A percentile compares a stretch with the other conserved stretches of the same genome.
phyloP scores from a whole-genome alignment of 2,329 filamentous ascomycete genomes.

The Xylogone sp. region DNA sequence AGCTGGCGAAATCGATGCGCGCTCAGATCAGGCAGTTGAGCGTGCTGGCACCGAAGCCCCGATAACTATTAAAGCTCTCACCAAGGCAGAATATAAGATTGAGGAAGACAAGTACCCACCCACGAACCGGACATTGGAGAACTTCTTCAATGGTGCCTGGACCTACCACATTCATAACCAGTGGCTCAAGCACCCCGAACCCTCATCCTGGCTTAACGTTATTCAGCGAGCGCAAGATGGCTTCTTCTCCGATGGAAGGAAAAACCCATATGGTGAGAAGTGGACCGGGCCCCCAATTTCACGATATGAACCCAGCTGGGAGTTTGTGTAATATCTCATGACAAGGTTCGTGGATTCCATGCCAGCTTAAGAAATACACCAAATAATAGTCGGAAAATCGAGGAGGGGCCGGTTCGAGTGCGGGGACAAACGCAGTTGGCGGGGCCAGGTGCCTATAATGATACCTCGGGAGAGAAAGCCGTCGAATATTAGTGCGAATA shows the following conservation, averaged over 20 bases:
- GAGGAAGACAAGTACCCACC: constrained; percentile 49
- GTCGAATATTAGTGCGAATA: no score
- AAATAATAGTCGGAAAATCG: no score
- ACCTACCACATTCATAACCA: constrained; percentile 57
- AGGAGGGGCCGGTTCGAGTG: no score
- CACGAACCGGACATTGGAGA: constrained; percentile 51
- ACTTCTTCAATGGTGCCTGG: constrained; percentile 53
- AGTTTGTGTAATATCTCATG: constrained; percentile 36
- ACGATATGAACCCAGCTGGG: constrained; percentile 47
- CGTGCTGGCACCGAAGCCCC: constrained; percentile 12
- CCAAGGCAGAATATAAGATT: constrained; percentile 39
- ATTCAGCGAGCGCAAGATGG: constrained; percentile 50
- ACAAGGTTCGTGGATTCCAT: no score
- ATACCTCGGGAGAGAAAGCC: no score
- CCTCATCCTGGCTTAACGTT: constrained; percentile 51
- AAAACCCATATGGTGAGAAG: constrained; percentile 49
- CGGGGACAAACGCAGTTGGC: no score
- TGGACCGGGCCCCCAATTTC: constrained; percentile 45
- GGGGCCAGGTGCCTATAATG: no score
- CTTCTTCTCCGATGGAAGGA: constrained; percentile 45
- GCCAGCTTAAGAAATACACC: no score
- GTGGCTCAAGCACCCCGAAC: constrained; percentile 53
- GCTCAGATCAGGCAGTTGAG: constrained; percentile 10
- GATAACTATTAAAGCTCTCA: constrained; percentile 14
- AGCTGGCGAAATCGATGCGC: constrained; percentile 4